phyloP scores from a whole-genome alignment of 768 basidiomycete genomes.

The Gelatoporia subvermispora region DNA sequence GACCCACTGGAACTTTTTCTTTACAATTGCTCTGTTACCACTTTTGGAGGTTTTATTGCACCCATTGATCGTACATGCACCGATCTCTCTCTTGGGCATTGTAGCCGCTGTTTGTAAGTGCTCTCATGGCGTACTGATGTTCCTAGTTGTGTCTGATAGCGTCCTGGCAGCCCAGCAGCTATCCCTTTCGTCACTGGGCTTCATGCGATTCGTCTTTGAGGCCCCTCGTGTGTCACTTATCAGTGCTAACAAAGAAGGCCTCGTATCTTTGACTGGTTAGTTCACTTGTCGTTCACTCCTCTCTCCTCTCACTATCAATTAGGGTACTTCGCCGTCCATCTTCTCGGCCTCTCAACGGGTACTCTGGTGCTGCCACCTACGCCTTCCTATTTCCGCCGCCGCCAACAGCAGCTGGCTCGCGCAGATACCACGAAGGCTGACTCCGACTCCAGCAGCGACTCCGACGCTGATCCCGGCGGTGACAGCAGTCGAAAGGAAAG shows the following conservation, averaged over 20 bases:
- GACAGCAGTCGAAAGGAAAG: background rate
- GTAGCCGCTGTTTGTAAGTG: constrained; percentile 52
- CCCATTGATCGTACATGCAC: constrained; percentile 52
- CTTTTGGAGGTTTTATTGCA: constrained; percentile 65
- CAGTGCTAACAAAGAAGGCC: constrained; percentile 87
- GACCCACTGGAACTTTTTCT: constrained; percentile 97
- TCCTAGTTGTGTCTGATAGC: background rate
- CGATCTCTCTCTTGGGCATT: constrained; percentile 60
- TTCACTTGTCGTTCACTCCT: background rate
- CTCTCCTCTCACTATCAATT: background rate
- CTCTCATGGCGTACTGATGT: background rate
- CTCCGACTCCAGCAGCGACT: constrained; percentile 10
- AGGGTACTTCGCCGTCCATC: constrained; percentile 90
- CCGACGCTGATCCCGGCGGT: constrained; percentile 14
- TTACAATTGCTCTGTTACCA: constrained; percentile 82
- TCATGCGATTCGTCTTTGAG: constrained; percentile 62
- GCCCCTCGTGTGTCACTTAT: constrained; percentile 60
- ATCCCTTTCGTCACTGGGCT: constrained; percentile 45
- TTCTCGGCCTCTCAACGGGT: constrained; percentile 80
- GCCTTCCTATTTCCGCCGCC: constrained; percentile 64
- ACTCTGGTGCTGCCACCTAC: constrained; percentile 75
- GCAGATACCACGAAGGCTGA: background rate
- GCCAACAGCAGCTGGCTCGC: constrained; percentile 31
- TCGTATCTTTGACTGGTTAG: constrained; percentile 72
- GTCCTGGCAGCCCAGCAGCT: constrained; percentile 64